Base-by-base conservation (phyloP, 1,284 basidiomycete genomes). In the Xanthoconium separans region DNA sequence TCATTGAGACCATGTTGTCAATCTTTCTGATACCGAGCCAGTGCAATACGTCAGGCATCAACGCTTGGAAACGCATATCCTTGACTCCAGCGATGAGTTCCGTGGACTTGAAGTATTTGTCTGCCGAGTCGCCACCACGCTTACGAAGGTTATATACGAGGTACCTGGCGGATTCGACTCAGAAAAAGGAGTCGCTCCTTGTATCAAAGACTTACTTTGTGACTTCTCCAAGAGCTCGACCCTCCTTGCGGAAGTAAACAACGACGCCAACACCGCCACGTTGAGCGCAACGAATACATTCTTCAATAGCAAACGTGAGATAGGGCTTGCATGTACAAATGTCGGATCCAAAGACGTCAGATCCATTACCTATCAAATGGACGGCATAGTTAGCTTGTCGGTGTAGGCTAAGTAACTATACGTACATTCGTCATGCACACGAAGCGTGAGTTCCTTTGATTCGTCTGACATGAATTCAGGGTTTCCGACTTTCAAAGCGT, bases 271-370 rank as follows among this genome's bases (percentile, higher is more conserved):
- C 93, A 22, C 95, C 95, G 4, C 91, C 93, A 6, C 87, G 79
- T 68, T 98, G 95, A 2, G 89, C 90, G 44, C 80, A 80, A 51
- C 89, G 88, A 65, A 97, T 88, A 57, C 92, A 95, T 68, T 98
- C 95, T 68, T 93, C 88, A 60, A 98, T 96, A 5, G 95, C 95
- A 64, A 91, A 98, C 39, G 87, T 84, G 47, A 98, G 82, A 71
- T 98, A 96, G 0, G 91, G 95, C 66, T 94, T 92, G 78, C 95
- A 97, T 0, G 95, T 97, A 71, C 95, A 98, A 61, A 95, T 94
- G 62, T 96, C 94, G 2, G 90, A 93, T 16, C 93, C 94, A 66
- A 93, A 93, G 43, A 93, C 89, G 66, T 93, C 89, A 11, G 89
- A 91, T 12, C 89, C 89, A 63, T 91, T 92, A 63, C 87, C 85